phyloP scores from a whole-genome alignment of 192 early-diverging fungal genomes.

The Phlyctochytrium bullatum region DNA sequence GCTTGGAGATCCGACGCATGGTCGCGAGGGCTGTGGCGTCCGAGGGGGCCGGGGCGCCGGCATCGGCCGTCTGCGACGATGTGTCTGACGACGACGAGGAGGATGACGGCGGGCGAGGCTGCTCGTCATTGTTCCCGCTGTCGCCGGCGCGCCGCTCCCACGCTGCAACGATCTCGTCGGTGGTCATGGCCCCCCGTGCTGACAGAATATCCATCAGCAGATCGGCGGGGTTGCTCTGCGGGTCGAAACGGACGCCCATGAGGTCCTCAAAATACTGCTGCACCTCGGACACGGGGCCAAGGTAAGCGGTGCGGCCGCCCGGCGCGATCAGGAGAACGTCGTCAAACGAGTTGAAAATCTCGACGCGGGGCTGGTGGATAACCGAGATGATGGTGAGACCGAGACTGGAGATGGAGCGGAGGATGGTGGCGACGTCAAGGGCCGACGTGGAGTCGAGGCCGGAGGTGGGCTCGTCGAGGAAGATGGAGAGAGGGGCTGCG shows the following conservation, averaged over 20 bases:
- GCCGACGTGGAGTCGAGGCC: slow-evolving; percentile 61
- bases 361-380: slow-evolving; percentile 75
- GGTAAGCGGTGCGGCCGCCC: too few species aligned
- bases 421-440: slow-evolving; percentile 70
- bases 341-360: slow-evolving; percentile 68
- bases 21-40: too few species aligned
- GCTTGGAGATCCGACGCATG: slow-evolving; percentile 1
- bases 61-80: not conserved
- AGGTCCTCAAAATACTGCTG: slow-evolving; percentile 23
- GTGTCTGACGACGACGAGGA: too few species aligned
- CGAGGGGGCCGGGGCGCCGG: not conserved
- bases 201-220: slow-evolving; percentile 33
- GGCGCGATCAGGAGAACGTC: too few species aligned
- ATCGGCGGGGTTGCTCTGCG: too few species aligned
- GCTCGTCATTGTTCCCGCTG: too few species aligned
- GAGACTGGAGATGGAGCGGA: slow-evolving; percentile 73
- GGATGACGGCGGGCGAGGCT: too few species aligned
- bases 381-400: slow-evolving; percentile 66
- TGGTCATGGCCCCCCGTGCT: slow-evolving; percentile 14
- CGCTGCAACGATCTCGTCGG: not conserved
- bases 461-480: too few species aligned
- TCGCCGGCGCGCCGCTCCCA: too few species aligned
- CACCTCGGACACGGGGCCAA: slow-evolving; percentile 15
- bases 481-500: slow-evolving; percentile 67
- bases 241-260: slow-evolving; percentile 23